Evolutionary conservation across 257 asterid genomes (phyloP).

Genomic region (Schizonepeta tenuifolia): DNA sequence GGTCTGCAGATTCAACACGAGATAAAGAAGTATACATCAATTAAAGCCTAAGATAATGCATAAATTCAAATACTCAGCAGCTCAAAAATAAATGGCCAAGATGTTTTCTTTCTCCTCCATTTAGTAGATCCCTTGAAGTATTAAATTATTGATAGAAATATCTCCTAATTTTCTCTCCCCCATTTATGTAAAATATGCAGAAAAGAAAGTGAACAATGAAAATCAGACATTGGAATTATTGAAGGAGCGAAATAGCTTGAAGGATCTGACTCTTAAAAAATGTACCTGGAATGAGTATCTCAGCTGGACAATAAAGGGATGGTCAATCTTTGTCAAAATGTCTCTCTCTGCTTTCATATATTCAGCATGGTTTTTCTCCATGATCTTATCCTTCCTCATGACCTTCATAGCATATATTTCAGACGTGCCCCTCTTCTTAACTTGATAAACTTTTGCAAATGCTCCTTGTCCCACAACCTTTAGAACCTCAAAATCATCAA

Average conservation of each 20-base stretch:
- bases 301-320: constrained; percentile 65
- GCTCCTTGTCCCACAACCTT: constrained; percentile 80
- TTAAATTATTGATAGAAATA: neutral
- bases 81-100: neutral
- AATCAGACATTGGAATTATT: neutral
- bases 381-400: constrained; percentile 73
- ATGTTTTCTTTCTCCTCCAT: neutral
- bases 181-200: neutral
- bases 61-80: neutral
- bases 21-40: neutral
- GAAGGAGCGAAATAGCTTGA: neutral
- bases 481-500: constrained; percentile 59
- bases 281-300: constrained; percentile 74
- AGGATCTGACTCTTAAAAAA: neutral
- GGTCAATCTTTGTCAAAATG: constrained; percentile 64
- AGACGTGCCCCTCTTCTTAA: constrained; percentile 53
- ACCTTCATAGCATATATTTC: constrained; percentile 79
- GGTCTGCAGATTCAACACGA: constrained; percentile 52
- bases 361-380: constrained; percentile 68
- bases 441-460: constrained; percentile 71
- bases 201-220: neutral
- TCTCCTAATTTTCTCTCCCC: neutral
- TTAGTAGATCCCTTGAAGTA: neutral
- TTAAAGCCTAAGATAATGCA: constrained; percentile 11
- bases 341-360: constrained; percentile 76